Percentiles rank a stretch among this genome's conserved stretches.
phyloP scores from a whole-genome alignment of 305 asterid genomes.

The Fraxinus xanthoxyloides region DNA sequence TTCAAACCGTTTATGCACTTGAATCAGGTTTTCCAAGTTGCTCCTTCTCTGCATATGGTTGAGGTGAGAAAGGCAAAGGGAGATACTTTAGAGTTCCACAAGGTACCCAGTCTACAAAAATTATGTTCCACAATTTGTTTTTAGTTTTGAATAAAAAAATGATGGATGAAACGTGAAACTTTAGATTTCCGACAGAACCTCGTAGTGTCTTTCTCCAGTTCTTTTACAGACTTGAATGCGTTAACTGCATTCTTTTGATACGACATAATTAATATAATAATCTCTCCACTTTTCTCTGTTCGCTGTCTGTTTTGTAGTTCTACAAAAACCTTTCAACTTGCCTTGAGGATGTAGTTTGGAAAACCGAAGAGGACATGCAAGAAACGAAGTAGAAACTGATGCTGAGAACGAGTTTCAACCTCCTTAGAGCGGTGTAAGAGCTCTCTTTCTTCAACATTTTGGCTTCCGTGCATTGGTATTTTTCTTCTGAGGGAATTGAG shows the following conservation, averaged over 20 bases:
- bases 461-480: slow-evolving; percentile 24
- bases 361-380: slow-evolving; percentile 81
- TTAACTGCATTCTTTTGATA: background rate
- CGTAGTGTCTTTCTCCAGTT: background rate
- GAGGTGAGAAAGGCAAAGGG: slow-evolving; percentile 63
- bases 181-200: background rate
- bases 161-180: background rate
- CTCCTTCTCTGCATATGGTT: slow-evolving; percentile 80
- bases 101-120: slow-evolving; percentile 5
- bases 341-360: slow-evolving; percentile 88
- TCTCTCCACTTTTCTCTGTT: background rate
- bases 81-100: slow-evolving; percentile 57
- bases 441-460: slow-evolving; percentile 26
- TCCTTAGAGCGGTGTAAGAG: slow-evolving; percentile 6
- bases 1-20: background rate
- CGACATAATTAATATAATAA: background rate
- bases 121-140: background rate
- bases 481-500: slow-evolving; percentile 27
- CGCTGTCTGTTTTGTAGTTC: slow-evolving; percentile 47
- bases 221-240: background rate
- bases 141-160: background rate
- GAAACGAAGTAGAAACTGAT: slow-evolving; percentile 32
- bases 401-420: slow-evolving; percentile 3
- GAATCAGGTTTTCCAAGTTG: slow-evolving; percentile 82
- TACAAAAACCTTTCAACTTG: slow-evolving; percentile 72